These are phyloP conservation scores for Pyrenula massariospora DNA, from an alignment of 495 filamentous ascomycete species.

Conservation along the genomic window DNA sequence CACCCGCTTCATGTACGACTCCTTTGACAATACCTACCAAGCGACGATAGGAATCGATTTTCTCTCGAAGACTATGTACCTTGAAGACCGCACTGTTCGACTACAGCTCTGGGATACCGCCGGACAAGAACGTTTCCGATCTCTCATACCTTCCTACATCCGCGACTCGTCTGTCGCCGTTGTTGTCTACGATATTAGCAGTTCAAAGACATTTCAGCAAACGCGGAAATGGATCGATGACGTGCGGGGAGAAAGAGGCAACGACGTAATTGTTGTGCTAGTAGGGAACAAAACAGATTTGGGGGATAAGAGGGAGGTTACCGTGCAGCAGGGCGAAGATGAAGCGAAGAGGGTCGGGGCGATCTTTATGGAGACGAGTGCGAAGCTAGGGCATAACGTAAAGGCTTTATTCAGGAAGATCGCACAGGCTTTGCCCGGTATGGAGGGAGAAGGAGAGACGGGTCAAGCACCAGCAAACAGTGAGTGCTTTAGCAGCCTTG, in stretches of 20 bases:
- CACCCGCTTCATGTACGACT: constrained; percentile 99
- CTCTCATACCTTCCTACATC: constrained; percentile 94
- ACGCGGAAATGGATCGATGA: constrained; percentile 99
- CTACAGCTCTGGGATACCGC: constrained; percentile 98
- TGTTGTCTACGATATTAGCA: constrained; percentile 98
- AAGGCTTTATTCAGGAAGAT: constrained; percentile 94
- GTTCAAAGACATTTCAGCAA: constrained; percentile 91
- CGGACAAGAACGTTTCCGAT: constrained; percentile 93
- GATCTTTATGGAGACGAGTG: constrained; percentile 98
- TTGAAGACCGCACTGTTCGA: constrained; percentile 94
- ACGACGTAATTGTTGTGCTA: constrained; percentile 96
- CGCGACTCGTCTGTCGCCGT: constrained; percentile 94
- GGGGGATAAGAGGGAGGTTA: constrained; percentile 94
- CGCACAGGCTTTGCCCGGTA: constrained; percentile 92
- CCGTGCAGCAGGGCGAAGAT: constrained; percentile 86
- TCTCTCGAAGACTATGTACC: constrained; percentile 99
- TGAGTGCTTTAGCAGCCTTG: constrained; percentile 51
- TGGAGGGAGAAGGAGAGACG: constrained; percentile 72
- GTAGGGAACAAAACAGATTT: constrained; percentile 99
- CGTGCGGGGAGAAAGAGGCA: constrained; percentile 88
- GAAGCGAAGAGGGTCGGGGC: constrained; percentile 95
- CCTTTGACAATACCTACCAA: constrained; percentile 99
- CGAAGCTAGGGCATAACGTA: constrained; percentile 95
- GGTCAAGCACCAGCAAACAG: constrained; percentile 26
- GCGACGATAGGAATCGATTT: constrained; percentile 99